phyloP scores from a whole-genome alignment of 768 basidiomycete species.

The Artomyces pyxidatus region DNA sequence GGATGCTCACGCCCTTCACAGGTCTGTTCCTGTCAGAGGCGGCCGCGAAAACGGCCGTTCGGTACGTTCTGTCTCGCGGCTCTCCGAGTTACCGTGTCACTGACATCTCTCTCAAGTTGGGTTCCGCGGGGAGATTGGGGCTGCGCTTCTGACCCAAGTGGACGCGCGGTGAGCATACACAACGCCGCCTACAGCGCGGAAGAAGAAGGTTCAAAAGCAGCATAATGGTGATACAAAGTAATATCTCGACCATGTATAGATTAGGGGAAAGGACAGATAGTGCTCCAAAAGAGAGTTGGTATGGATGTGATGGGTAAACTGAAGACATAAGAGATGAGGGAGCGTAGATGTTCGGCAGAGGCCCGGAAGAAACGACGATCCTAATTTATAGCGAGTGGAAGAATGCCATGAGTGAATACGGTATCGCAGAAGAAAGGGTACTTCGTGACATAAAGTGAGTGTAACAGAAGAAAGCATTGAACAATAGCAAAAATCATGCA shows the following conservation, averaged over 20 bases:
- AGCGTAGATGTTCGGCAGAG: conserved; percentile 3
- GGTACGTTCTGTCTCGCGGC: conserved; percentile 49
- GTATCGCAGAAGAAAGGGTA: conserved; percentile 17
- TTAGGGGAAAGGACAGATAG: conserved; percentile 19
- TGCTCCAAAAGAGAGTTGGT: conserved; percentile 13
- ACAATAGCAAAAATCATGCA: background rate
- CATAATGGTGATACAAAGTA: conserved; percentile 26
- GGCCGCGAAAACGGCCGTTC: conserved; percentile 85
- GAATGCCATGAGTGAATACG: conserved; percentile 12
- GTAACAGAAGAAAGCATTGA: conserved; percentile 16
- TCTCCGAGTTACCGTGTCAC: background rate
- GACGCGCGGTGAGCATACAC: conserved; percentile 93
- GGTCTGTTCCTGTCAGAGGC: conserved; percentile 78
- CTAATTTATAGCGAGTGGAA: conserved; percentile 3
- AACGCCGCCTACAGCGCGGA: conserved; percentile 65
- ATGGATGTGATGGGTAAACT: conserved; percentile 10
- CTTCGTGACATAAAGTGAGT: conserved; percentile 5
- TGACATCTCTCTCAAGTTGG: conserved; percentile 45
- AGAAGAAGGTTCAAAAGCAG: conserved; percentile 13
- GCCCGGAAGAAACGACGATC: conserved; percentile 5
- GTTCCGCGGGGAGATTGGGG: conserved; percentile 97
- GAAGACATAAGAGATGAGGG: conserved; percentile 14
- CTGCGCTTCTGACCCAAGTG: conserved; percentile 89
- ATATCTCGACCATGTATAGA: conserved; percentile 22
- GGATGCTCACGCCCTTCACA: conserved; percentile 18